Conservation (phyloP, 106 monocot genomes). For the Dendrobium huoshanense region DNA sequence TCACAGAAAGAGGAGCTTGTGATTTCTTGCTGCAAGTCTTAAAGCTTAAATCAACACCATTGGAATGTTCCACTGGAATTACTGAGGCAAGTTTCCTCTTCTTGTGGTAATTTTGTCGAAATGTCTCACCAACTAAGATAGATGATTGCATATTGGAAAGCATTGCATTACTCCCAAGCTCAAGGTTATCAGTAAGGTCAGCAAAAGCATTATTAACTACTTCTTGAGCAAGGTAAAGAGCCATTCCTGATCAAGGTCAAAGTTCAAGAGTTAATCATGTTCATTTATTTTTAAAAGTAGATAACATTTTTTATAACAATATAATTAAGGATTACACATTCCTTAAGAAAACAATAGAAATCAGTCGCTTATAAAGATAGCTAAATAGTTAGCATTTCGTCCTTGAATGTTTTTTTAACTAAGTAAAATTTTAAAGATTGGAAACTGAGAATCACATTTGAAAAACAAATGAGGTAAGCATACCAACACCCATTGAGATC, state of each 20-base stretch:
- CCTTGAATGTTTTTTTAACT: too few relatives aligned
- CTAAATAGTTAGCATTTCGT: too few relatives aligned
- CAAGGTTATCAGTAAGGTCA: conserved; percentile 40
- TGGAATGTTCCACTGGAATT: conserved; percentile 15
- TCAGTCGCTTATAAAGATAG: too few relatives aligned
- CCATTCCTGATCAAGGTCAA: conserved; percentile 56
- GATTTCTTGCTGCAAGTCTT: conserved; percentile 13
- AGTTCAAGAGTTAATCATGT: conserved; percentile 19
- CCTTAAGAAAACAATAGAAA: too few relatives aligned
- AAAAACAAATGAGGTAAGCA: conserved; percentile 11
- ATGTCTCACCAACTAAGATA: conserved; percentile 12
- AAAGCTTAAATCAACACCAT: conserved; percentile 17
- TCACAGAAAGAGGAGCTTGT: conserved; percentile 42
- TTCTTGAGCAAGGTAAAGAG: conserved; percentile 50
- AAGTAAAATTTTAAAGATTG: too few relatives aligned
- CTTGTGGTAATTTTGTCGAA: conserved; percentile 16
- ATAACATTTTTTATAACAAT: not conserved
- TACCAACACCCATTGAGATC: conserved; percentile 84
- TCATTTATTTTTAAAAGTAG: not conserved
- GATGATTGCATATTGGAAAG: conserved; percentile 14
- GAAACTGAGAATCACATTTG: too few relatives aligned
- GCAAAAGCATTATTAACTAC: conserved; percentile 49
- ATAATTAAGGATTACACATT: too few relatives aligned
- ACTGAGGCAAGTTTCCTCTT: conserved; percentile 59
- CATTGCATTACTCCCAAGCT: conserved; percentile 1